Conservation (phyloP, 345 rosid species). For the Gossypium longicalyx region DNA sequence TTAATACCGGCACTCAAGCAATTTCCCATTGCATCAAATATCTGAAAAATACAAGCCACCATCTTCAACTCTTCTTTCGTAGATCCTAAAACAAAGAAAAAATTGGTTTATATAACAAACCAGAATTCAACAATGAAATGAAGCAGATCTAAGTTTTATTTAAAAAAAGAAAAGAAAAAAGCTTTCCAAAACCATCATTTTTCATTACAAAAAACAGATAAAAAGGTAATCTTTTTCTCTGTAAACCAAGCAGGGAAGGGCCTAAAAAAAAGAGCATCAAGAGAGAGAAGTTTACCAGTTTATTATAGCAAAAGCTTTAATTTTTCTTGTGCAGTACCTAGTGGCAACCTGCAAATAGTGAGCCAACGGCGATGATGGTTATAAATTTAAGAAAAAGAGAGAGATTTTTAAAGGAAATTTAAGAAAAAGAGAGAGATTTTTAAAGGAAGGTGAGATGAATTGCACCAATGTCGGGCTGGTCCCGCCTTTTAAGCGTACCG, state of each 20-base stretch:
- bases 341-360: neutral
- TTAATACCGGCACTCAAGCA: conserved; percentile 86
- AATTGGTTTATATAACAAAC: conserved; percentile 6
- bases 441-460: conserved; percentile 17
- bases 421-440: neutral
- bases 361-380: neutral
- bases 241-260: neutral
- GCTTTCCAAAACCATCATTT: conserved; percentile 4
- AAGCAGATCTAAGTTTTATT: conserved; percentile 34
- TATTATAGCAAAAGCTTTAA: neutral
- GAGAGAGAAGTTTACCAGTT: conserved; percentile 11
- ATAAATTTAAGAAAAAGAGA: neutral
- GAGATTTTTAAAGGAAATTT: conserved; percentile 5
- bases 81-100: conserved; percentile 17
- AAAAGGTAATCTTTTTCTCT: conserved; percentile 21
- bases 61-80: conserved; percentile 27
- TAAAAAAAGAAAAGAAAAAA: neutral
- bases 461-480: conserved; percentile 39
- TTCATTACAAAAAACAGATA: conserved; percentile 9
- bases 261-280: neutral
- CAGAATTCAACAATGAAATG: conserved; percentile 15
- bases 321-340: neutral
- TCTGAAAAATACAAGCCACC: conserved; percentile 11
- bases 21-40: conserved; percentile 58
- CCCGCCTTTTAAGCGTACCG: conserved; percentile 26